These are phyloP conservation scores for Amanita pseudoporphyria DNA, from an alignment of 768 basidiomycete species.

Conservation along the genomic window DNA sequence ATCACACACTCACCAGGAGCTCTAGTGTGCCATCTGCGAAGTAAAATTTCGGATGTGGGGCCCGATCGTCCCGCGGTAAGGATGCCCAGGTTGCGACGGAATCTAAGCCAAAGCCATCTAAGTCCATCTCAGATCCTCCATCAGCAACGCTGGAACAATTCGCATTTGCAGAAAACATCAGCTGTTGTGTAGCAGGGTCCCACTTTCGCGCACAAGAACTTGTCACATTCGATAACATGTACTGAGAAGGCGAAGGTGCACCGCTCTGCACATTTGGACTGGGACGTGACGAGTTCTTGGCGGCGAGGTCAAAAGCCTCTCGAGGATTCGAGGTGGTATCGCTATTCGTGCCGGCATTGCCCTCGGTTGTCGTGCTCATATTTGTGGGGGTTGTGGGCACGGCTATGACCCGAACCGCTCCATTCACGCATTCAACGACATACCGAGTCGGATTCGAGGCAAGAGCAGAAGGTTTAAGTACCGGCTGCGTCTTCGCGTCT, in stretches of 20 bases:
- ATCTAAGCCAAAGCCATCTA: neutral
- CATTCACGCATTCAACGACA: neutral
- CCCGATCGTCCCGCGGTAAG: neutral
- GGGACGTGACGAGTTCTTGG: neutral
- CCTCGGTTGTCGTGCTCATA: neutral
- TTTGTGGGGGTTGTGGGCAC: neutral
- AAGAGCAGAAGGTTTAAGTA: neutral
- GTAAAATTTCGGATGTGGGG: slow-evolving; percentile 15
- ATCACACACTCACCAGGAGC: slow-evolving; percentile 11
- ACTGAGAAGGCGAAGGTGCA: neutral
- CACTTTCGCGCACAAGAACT: slow-evolving; percentile 1
- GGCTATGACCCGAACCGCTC: neutral
- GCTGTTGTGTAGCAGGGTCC: neutral
- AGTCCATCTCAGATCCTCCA: neutral
- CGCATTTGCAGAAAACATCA: slow-evolving; percentile 4
- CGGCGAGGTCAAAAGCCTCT: neutral
- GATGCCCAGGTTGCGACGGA: slow-evolving; percentile 2
- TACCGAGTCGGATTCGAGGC: neutral
- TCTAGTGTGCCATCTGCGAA: slow-evolving; percentile 16
- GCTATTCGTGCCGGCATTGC: neutral
- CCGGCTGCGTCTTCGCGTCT: neutral
- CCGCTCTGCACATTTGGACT: neutral
- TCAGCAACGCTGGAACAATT: slow-evolving; percentile 1
- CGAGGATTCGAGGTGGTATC: neutral
- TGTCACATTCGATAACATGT: neutral